Percentiles rank a stretch among this genome's conserved stretches.
Conservation (phyloP, 306 rosid genomes). For the Trifolium dubium region DNA sequence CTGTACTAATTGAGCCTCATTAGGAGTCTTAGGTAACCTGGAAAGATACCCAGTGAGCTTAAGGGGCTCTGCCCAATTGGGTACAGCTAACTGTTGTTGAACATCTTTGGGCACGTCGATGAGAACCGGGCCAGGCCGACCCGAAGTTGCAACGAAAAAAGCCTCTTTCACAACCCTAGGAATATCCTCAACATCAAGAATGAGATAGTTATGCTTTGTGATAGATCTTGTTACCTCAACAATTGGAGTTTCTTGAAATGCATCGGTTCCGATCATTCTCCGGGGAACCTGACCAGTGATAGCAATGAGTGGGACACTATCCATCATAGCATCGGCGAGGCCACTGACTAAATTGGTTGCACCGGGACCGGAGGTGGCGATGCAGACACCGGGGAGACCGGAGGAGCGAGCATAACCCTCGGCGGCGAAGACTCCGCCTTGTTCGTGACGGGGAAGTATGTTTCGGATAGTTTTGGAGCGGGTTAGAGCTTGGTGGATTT, state of each 20-base stretch:
- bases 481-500: constrained; percentile 94
- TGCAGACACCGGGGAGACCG: constrained; percentile 81
- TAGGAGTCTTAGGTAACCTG: constrained; percentile 65
- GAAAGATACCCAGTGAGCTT: constrained; percentile 64
- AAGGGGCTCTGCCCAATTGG: constrained; percentile 62
- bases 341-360: constrained; percentile 91
- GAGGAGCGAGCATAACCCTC: constrained; percentile 91
- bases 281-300: constrained; percentile 93
- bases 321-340: constrained; percentile 80
- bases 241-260: constrained; percentile 89
- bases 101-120: constrained; percentile 87
- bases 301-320: constrained; percentile 75
- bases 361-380: constrained; percentile 95
- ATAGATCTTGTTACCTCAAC: constrained; percentile 90
- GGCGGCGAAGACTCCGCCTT: constrained; percentile 87
- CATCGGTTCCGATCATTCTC: constrained; percentile 91
- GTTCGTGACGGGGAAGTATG: constrained; percentile 89
- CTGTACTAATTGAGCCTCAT: constrained; percentile 54
- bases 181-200: constrained; percentile 89
- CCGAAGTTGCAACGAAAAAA: constrained; percentile 70
- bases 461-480: constrained; percentile 70
- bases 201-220: constrained; percentile 87
- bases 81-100: constrained; percentile 86
- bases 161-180: constrained; percentile 81
- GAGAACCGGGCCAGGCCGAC: constrained; percentile 84